Base-by-base conservation (phyloP, 331 rosid species). In the Stylosanthes scabra region DNA sequence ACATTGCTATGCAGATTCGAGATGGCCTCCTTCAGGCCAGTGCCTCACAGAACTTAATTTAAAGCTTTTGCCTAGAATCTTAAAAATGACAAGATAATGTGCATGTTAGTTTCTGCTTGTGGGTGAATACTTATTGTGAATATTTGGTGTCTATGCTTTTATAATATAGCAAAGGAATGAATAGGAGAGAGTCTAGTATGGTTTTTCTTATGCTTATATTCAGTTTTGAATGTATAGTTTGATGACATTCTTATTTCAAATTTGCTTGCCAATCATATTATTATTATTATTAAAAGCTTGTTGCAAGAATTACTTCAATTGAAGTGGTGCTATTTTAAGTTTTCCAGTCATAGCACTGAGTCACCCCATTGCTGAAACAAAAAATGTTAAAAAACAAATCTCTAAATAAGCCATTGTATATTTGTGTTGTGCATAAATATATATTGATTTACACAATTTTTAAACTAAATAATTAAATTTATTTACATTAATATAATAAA, bases 11-110 rank as follows among this genome's bases (percentile, higher is more conserved):
- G 46, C 96, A 92, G 87, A 92, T 92, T 13, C 80, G 96, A 27
- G 94, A 90, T 31, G 97, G 97, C 64, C 91, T 92, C 60, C 94
- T 90, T 70, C 92, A 90, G 56, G 92, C 67, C 29, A 60, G 20
- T 20, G 66, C 84, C 46, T 41, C 79, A 44, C 59, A 80, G 11
- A 52, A 61, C 16, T 20, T 31, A 45, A 13, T 8, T 25, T 63
- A 47, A 42, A 42, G 61, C 28, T 47, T 63, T 52, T 34, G 5
- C 49, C 9, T 47, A 54, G 72, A 45, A 1, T 1, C 72, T 63
- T 63, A 46, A 34, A 72, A 11, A 7, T 42, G 46, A 52, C 68
- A 59, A 52, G 39, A 42, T 62, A 34, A 29, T 54, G 15, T 9
- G 60, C 11, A 5, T 60, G 62, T 47, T 9, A 41, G 40, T 11